Conservation (phyloP, 2,329 filamentous ascomycete genomes). For the Diaporthe longicolla region DNA sequence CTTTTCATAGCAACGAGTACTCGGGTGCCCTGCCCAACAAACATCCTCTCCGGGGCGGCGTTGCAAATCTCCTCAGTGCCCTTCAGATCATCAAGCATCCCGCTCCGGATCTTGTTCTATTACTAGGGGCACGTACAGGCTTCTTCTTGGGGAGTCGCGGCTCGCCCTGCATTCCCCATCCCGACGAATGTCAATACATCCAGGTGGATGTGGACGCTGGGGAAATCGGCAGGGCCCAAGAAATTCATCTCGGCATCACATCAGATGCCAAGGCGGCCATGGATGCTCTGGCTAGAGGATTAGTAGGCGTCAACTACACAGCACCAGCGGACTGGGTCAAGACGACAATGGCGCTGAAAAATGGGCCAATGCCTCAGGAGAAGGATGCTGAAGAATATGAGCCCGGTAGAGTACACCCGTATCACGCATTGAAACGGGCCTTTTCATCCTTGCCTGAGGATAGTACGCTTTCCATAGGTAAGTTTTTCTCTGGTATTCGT, state of each 20-base stretch:
- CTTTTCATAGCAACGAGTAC: conserved; percentile 30
- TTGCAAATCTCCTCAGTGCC: neutral
- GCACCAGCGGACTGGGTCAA: conserved; percentile 28
- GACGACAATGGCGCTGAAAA: conserved; percentile 17
- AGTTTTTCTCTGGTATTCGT: neutral
- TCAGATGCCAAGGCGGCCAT: conserved; percentile 27
- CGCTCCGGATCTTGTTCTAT: conserved; percentile 24
- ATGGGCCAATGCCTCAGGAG: conserved; percentile 27
- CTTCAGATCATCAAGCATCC: conserved; percentile 1
- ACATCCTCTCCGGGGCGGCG: conserved; percentile 12
- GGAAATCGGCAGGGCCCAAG: conserved; percentile 25
- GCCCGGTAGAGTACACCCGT: conserved; percentile 30
- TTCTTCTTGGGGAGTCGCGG: conserved; percentile 33
- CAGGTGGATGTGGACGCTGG: conserved; percentile 34
- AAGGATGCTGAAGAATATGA: conserved; percentile 10
- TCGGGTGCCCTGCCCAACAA: conserved; percentile 26
- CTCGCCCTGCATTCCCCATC: conserved; percentile 6
- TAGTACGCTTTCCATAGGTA: conserved; percentile 47
- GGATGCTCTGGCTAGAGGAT: conserved; percentile 4
- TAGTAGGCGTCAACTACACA: neutral
- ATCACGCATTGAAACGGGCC: conserved; percentile 24
- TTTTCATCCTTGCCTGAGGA: conserved; percentile 48
- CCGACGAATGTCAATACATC: conserved; percentile 19
- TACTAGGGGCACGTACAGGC: conserved; percentile 27
- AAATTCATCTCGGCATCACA: conserved; percentile 29